These are phyloP conservation scores for Magnaporthiopsis incrustans DNA, from an alignment of 2,329 filamentous ascomycete genomes.

Conservation along the genomic window DNA sequence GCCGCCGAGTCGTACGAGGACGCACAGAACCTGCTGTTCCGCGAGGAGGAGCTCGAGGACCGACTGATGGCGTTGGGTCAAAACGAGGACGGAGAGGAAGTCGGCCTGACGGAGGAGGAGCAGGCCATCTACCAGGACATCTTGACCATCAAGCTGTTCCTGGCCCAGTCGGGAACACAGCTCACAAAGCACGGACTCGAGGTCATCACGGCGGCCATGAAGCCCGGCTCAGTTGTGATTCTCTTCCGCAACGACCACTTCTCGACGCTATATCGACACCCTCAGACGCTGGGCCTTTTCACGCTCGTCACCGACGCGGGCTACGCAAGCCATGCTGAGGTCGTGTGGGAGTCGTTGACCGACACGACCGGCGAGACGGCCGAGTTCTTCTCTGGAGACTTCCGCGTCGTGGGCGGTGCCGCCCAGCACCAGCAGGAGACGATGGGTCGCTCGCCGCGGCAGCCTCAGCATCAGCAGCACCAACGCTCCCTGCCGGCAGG, in stretches of 20 bases:
- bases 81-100: constrained; percentile 24
- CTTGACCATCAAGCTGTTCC: constrained; percentile 72
- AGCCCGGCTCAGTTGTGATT: constrained; percentile 76
- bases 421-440: constrained; percentile 11
- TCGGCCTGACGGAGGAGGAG: constrained; percentile 58
- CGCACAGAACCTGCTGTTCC: constrained; percentile 79
- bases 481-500: constrained; percentile 13
- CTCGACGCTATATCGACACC: constrained; percentile 85
- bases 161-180: constrained; percentile 76
- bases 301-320: constrained; percentile 90
- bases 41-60: constrained; percentile 79
- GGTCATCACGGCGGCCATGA: constrained; percentile 60
- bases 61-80: constrained; percentile 49
- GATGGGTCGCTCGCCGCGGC: background rate
- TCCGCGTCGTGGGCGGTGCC: constrained; percentile 67
- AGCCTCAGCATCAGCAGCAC: constrained; percentile 4
- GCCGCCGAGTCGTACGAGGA: constrained; percentile 85
- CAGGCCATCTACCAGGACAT: constrained; percentile 79
- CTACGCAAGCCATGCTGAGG: constrained; percentile 77
- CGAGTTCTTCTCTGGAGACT: constrained; percentile 85
- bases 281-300: constrained; percentile 64
- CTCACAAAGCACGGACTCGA: constrained; percentile 75
- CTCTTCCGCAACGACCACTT: constrained; percentile 97
- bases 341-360: constrained; percentile 91
- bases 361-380: constrained; percentile 79